Evolutionary conservation across 2,329 filamentous ascomycete genomes (phyloP).

Genomic region (Colletotrichum cuscutae): DNA sequence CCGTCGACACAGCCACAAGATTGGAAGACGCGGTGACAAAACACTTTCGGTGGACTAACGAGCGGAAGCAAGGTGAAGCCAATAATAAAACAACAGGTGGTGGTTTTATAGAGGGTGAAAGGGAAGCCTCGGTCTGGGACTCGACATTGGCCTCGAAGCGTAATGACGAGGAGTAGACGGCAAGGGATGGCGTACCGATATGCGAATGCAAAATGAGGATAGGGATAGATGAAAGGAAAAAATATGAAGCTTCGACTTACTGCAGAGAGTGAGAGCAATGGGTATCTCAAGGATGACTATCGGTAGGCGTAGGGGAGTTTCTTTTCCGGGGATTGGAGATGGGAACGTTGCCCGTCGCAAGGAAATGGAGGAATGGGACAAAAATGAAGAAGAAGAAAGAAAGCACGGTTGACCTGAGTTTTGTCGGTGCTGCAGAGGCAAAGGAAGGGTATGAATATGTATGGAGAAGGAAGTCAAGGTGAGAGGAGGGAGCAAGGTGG

Average conservation of each 20-base stretch:
- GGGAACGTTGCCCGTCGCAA: slow-evolving; percentile 16
- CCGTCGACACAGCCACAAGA: neutral
- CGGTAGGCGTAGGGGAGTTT: neutral
- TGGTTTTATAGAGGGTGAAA: neutral
- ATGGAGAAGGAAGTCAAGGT: slow-evolving; percentile 1
- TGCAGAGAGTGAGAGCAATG: neutral
- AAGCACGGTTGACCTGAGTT: slow-evolving; percentile 15
- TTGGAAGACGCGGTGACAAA: neutral
- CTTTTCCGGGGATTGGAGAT: neutral
- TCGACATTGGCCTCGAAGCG: neutral
- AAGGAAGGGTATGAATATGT: slow-evolving; percentile 28
- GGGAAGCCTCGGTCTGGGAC: neutral
- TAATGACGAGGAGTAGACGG: neutral
- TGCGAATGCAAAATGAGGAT: neutral
- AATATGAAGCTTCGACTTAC: slow-evolving; percentile 11
- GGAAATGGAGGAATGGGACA: slow-evolving; percentile 7
- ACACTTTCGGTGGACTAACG: neutral
- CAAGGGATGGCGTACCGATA: neutral
- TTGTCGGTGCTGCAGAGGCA: slow-evolving; percentile 29
- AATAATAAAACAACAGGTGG: neutral
- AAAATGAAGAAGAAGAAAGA: slow-evolving; percentile 9
- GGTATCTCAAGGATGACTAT: neutral
- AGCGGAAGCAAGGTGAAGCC: neutral
- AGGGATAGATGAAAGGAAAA: neutral
- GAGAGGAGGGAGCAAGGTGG: neutral